Conservation (phyloP, 352 stramenopile species). For the Phytophthora chlamydospora region DNA sequence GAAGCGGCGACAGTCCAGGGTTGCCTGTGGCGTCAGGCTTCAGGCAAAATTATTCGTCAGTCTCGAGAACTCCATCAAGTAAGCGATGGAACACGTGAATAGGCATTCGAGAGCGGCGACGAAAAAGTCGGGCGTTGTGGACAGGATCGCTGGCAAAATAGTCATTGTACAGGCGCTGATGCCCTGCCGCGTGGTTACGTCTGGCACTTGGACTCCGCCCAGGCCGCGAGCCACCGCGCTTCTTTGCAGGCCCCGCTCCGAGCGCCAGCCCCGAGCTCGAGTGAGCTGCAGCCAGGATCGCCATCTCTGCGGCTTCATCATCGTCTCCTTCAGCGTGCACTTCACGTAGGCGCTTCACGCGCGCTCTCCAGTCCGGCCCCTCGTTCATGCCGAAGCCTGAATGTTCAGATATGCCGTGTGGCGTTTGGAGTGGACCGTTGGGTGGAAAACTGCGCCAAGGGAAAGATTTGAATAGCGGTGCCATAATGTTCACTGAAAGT, state of each 20-base stretch:
- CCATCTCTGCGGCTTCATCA: background rate
- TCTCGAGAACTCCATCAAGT: background rate
- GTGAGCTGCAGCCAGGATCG: background rate
- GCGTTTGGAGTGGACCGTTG: constrained; percentile 1
- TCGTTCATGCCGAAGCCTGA: background rate
- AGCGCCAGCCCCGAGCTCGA: background rate
- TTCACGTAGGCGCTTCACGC: background rate
- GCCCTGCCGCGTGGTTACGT: constrained; percentile 4
- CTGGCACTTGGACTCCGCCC: constrained; percentile 5
- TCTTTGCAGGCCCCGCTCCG: background rate
- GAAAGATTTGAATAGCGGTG: background rate
- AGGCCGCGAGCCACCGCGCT: constrained; percentile 1
- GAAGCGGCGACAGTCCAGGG: constrained; percentile 9
- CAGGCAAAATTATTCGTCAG: constrained; percentile 15
- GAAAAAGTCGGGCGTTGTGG: constrained; percentile 3
- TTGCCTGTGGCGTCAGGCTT: constrained; percentile 9
- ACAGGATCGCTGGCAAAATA: constrained; percentile 4
- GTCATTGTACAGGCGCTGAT: constrained; percentile 8
- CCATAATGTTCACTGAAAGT: constrained; percentile 1
- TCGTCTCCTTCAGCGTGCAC: constrained; percentile 3
- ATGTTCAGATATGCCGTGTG: background rate
- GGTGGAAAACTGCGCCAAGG: background rate
- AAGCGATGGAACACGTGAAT: background rate
- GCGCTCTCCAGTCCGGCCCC: background rate
- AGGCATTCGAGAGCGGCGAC: constrained; percentile 9